Evolutionary conservation across 371 early-diverging fungal genomes (phyloP).

Genomic region (Thermomucor indicae-seudaticae): DNA sequence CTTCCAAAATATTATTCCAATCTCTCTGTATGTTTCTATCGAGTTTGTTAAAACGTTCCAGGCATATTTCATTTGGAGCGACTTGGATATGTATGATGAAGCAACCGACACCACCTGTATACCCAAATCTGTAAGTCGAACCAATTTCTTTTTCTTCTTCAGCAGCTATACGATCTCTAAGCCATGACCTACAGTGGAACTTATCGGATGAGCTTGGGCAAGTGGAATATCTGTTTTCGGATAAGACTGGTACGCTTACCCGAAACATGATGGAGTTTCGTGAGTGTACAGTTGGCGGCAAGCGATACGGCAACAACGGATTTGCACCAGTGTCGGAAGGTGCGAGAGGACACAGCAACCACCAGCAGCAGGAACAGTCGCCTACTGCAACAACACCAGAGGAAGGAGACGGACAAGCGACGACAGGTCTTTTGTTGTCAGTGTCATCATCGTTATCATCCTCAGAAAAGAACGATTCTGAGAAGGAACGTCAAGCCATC

Average conservation of each 20-base stretch:
- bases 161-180: not conserved
- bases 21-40: conserved; percentile 94
- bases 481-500: conserved; percentile 25
- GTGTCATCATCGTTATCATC: too few relatives aligned
- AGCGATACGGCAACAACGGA: conserved; percentile 75
- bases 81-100: conserved; percentile 85
- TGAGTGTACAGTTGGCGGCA: conserved; percentile 80
- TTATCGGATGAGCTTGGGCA: conserved; percentile 85
- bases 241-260: conserved; percentile 87
- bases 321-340: conserved; percentile 61
- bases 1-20: conserved; percentile 87
- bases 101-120: conserved; percentile 73
- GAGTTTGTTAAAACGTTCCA: conserved; percentile 86
- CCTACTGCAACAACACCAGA: not conserved
- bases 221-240: conserved; percentile 93
- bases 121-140: conserved; percentile 58
- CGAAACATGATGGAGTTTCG: conserved; percentile 87
- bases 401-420: not conserved
- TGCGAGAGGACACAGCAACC: conserved; percentile 38
- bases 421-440: not conserved
- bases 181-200: conserved; percentile 55
- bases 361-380: not conserved
- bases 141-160: not conserved
- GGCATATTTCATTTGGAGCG: conserved; percentile 83
- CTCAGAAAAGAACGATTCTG: too few relatives aligned